Evolutionary conservation across 495 filamentous ascomycete genomes (phyloP).

Genomic region (Tuber microsphaerosporum): DNA sequence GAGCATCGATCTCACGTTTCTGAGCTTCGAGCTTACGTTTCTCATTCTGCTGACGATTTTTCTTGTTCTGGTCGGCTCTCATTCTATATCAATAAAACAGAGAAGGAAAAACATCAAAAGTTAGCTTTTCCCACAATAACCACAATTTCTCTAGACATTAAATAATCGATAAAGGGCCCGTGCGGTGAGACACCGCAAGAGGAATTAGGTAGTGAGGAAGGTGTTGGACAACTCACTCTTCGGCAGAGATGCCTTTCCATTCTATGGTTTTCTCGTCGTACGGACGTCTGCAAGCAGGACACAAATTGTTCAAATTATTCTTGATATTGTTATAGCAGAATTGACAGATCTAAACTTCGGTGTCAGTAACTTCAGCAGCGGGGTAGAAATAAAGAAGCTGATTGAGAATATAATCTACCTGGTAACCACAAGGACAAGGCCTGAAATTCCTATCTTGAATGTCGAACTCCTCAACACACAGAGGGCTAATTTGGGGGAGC

Average conservation of each 20-base stretch:
- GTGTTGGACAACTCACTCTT: conserved; percentile 62
- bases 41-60: conserved; percentile 83
- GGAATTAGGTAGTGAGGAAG: conserved; percentile 3
- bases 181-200: conserved; percentile 4
- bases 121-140: conserved; percentile 34
- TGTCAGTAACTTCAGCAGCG: conserved; percentile 9
- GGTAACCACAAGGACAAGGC: conserved; percentile 96
- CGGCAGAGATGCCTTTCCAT: conserved; percentile 84
- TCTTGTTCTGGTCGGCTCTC: conserved; percentile 79
- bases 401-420: conserved; percentile 53
- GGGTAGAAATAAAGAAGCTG: not conserved
- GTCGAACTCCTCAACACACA: conserved; percentile 98
- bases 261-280: conserved; percentile 96
- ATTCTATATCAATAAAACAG: conserved; percentile 47
- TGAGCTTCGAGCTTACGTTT: conserved; percentile 90
- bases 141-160: conserved; percentile 38
- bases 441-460: conserved; percentile 94
- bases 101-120: not conserved
- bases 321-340: conserved; percentile 99
- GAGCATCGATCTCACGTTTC: conserved; percentile 88
- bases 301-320: conserved; percentile 87
- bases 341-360: conserved; percentile 72
- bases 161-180: conserved; percentile 30
- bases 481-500: conserved; percentile 53
- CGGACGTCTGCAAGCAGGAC: conserved; percentile 86